These are phyloP conservation scores for Alternaria rosae DNA, from an alignment of 2,329 filamentous ascomycete species.

Conservation along the genomic window DNA sequence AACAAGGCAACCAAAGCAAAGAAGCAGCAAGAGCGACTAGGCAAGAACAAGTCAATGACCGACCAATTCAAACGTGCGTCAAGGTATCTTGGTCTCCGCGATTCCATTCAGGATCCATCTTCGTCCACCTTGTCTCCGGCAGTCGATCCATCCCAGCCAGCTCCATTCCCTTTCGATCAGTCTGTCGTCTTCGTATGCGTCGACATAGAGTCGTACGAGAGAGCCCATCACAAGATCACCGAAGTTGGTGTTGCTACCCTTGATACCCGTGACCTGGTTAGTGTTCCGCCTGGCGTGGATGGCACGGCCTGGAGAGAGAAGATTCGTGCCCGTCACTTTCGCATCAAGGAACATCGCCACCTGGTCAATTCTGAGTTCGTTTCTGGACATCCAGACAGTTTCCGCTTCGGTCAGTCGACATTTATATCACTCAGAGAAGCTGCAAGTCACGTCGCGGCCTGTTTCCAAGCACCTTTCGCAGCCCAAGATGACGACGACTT, in stretches of 20 bases:
- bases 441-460: conserved; percentile 57
- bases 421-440: conserved; percentile 59
- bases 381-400: conserved; percentile 73
- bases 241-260: conserved; percentile 86
- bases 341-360: conserved; percentile 72
- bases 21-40: conserved; percentile 58
- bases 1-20: conserved; percentile 58
- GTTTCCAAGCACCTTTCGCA: conserved; percentile 66
- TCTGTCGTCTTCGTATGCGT: conserved; percentile 74
- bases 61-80: conserved; percentile 70
- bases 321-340: conserved; percentile 77
- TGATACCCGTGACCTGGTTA: conserved; percentile 69
- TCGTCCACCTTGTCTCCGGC: conserved; percentile 12
- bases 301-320: conserved; percentile 71
- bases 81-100: conserved; percentile 74
- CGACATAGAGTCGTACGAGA: conserved; percentile 85
- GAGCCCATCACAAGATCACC: conserved; percentile 70
- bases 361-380: conserved; percentile 74
- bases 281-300: conserved; percentile 65
- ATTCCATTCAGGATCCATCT: conserved; percentile 19
- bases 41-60: conserved; percentile 61
- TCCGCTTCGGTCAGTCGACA: conserved; percentile 74
- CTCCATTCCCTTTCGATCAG: conserved; percentile 53
- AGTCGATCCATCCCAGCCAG: conserved; percentile 25
- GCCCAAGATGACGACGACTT: conserved; percentile 13